Evolutionary conservation across 805 yeast species (phyloP).

Genomic region (Limtongia smithiae): DNA sequence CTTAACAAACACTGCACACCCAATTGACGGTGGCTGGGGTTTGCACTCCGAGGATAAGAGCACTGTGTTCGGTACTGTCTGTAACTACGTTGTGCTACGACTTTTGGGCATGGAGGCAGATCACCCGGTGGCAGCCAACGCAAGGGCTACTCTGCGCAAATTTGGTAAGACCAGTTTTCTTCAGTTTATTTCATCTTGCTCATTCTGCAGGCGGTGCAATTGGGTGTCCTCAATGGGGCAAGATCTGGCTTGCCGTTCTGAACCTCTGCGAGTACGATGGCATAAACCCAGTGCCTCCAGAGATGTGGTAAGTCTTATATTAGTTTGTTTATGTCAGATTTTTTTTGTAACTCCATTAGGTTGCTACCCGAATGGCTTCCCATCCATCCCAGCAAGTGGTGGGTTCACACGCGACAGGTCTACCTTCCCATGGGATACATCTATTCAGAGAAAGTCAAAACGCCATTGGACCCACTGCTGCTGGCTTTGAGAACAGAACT

Average conservation of each 20-base stretch:
- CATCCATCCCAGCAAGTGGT: slow-evolving; percentile 94
- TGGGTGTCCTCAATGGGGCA: slow-evolving; percentile 96
- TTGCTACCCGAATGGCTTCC: slow-evolving; percentile 75
- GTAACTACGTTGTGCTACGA: slow-evolving; percentile 80
- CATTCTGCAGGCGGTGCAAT: slow-evolving; percentile 84
- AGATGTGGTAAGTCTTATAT: slow-evolving; percentile 60
- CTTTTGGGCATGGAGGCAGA: slow-evolving; percentile 68
- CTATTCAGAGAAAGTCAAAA: slow-evolving; percentile 50
- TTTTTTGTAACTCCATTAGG: not conserved
- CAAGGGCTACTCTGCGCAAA: slow-evolving; percentile 61
- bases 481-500: slow-evolving; percentile 70
- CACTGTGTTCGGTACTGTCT: slow-evolving; percentile 90
- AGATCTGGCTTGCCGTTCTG: slow-evolving; percentile 78
- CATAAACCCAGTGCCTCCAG: slow-evolving; percentile 97
- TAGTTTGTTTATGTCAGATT: not conserved
- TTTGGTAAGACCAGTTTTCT: slow-evolving; percentile 41
- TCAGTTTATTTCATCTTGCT: too few species aligned
- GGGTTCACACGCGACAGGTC: slow-evolving; percentile 97
- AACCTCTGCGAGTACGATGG: slow-evolving; percentile 92
- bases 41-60: slow-evolving; percentile 86
- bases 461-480: slow-evolving; percentile 62
- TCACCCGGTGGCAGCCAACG: slow-evolving; percentile 75
- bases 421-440: slow-evolving; percentile 84
- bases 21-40: slow-evolving; percentile 99
- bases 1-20: slow-evolving; percentile 87